phyloP scores from a whole-genome alignment of 208 protist species.

The Acanthamoeba quina region DNA sequence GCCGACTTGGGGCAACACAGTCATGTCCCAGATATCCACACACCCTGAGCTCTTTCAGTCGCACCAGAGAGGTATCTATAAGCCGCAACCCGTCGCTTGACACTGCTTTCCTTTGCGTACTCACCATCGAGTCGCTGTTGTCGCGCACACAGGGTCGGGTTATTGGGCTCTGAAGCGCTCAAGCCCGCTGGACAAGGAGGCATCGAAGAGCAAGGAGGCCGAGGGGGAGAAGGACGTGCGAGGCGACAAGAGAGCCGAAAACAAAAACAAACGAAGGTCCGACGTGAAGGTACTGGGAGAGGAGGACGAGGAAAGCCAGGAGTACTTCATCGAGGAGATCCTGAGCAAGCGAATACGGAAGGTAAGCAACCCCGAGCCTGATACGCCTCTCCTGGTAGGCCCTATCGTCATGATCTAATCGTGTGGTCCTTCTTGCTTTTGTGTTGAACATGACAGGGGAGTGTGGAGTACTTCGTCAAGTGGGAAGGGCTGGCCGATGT shows the following conservation, averaged over 20 bases:
- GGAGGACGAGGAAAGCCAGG: conserved; percentile 41
- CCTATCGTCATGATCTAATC: background rate
- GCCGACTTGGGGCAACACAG: conserved; percentile 59
- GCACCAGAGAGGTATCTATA: background rate
- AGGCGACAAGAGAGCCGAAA: conserved; percentile 52
- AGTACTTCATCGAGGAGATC: conserved; percentile 66
- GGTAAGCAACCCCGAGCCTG: background rate
- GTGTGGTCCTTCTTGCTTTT: background rate
- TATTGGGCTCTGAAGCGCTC: conserved; percentile 72
- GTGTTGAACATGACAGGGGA: background rate
- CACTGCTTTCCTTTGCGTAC: background rate
- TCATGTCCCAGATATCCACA: conserved; percentile 73
- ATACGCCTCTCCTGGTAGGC: background rate
- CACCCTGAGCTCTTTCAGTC: conserved; percentile 67
- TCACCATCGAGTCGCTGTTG: background rate
- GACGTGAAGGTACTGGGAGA: conserved; percentile 34
- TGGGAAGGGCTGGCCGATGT: conserved; percentile 49
- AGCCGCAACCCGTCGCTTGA: background rate
- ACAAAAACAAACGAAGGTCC: conserved; percentile 62
- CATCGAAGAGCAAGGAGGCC: background rate
- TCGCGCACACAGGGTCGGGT: conserved; percentile 28
- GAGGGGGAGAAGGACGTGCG: conserved; percentile 50
- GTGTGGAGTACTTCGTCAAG: conserved; percentile 53
- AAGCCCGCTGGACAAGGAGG: conserved; percentile 3
- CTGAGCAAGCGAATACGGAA: conserved; percentile 55